These are phyloP conservation scores for Phytomonas sp. DNA, from an alignment of 208 protist species.

Conservation along the genomic window DNA sequence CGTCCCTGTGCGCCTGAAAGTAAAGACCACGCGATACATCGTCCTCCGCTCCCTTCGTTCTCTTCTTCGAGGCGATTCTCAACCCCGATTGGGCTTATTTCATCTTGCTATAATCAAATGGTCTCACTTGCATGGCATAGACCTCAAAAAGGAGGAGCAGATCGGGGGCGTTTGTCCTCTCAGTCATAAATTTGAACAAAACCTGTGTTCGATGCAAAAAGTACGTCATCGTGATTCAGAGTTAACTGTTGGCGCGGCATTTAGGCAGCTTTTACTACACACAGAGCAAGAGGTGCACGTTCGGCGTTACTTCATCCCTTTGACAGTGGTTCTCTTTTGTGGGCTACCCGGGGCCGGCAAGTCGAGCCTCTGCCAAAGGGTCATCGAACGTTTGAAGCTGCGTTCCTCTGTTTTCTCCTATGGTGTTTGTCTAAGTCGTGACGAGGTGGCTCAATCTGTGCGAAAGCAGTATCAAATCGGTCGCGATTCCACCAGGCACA, in stretches of 20 bases:
- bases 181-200: slow-evolving; percentile 28
- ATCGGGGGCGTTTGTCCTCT: slow-evolving; percentile 21
- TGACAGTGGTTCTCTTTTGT: slow-evolving; percentile 56
- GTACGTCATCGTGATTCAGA: slow-evolving; percentile 29
- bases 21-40: slow-evolving; percentile 70
- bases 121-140: slow-evolving; percentile 17
- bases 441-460: slow-evolving; percentile 33
- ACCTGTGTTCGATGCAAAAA: slow-evolving; percentile 15
- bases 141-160: slow-evolving; percentile 16
- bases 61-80: slow-evolving; percentile 43
- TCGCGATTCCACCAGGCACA: slow-evolving; percentile 53
- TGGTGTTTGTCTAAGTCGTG: slow-evolving; percentile 46
- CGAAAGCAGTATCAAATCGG: slow-evolving; percentile 25
- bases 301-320: slow-evolving; percentile 8
- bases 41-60: slow-evolving; percentile 73
- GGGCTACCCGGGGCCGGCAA: slow-evolving; percentile 68
- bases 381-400: slow-evolving; percentile 12
- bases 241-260: slow-evolving; percentile 29
- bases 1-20: slow-evolving; percentile 63
- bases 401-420: slow-evolving; percentile 23
- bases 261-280: slow-evolving; percentile 22
- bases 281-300: slow-evolving; percentile 13
- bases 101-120: slow-evolving; percentile 48
- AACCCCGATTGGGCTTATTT: slow-evolving; percentile 30
- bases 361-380: slow-evolving; percentile 27